A percentile compares a stretch with the other conserved stretches of the same genome.
Evolutionary conservation across 1,139 yeast species (phyloP).

Genomic region (Taphrina flavorubra): DNA sequence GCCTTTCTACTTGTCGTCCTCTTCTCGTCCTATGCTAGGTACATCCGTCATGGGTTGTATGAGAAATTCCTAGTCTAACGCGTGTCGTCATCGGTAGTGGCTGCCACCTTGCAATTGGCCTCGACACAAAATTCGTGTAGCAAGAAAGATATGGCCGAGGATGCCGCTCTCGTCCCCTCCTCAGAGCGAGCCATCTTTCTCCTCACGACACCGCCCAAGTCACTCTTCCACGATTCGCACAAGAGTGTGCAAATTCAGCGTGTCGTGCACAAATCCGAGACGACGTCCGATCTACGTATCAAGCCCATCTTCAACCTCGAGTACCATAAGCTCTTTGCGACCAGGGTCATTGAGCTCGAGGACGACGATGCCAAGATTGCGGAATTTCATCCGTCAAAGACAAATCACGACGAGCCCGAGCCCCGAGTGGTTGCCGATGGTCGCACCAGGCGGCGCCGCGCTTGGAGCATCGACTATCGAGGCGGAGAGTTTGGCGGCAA

Average conservation of each 20-base stretch:
- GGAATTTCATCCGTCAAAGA: conserved; percentile 23
- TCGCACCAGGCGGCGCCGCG: conserved; percentile 15
- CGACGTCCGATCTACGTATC: conserved; percentile 19
- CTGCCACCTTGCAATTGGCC: no score
- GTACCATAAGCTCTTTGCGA: conserved; percentile 18
- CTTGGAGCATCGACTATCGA: conserved; percentile 16
- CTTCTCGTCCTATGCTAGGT: no score
- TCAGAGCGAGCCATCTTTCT: conserved; percentile 25
- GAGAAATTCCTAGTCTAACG: no score
- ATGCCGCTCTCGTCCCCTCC: conserved; percentile 10
- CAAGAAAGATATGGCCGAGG: conserved; percentile 5
- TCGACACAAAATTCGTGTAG: no score
- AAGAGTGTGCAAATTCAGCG: conserved; percentile 23
- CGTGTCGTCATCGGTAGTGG: no score
- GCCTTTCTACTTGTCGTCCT: no score
- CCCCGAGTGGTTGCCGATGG: background rate
- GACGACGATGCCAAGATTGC: conserved; percentile 32
- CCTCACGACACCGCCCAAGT: conserved; percentile 30
- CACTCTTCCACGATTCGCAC: conserved; percentile 30
- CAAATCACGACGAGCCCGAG: conserved; percentile 1
- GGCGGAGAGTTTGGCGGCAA: conserved; percentile 28
- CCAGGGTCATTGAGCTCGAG: conserved; percentile 35
- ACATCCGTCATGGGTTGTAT: no score
- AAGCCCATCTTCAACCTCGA: conserved; percentile 35
- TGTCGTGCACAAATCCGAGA: conserved; percentile 14